Conservation (phyloP, 2,329 filamentous ascomycete species). For the Penicillium sp. region DNA sequence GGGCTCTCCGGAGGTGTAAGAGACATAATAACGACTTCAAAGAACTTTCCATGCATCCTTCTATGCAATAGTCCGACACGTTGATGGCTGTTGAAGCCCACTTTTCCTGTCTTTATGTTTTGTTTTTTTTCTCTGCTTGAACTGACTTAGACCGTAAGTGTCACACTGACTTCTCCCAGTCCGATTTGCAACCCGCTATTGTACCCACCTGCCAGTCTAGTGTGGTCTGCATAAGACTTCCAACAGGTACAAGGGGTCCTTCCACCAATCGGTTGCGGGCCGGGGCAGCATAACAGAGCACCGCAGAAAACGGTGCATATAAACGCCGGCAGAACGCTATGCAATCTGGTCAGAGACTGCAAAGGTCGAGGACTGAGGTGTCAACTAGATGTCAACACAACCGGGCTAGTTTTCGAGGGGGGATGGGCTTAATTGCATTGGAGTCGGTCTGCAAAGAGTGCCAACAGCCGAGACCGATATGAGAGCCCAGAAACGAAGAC, state of each 20-base stretch:
- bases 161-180: conserved; percentile 13
- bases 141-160: conserved; percentile 2
- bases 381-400: background rate
- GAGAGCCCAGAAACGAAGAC: conserved; percentile 10
- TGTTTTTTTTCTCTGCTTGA: background rate
- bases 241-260: conserved; percentile 5
- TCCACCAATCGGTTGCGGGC: conserved; percentile 8
- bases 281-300: conserved; percentile 2
- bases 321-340: conserved; percentile 4
- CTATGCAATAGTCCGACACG: conserved; percentile 31
- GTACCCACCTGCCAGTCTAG: conserved; percentile 10
- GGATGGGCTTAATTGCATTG: background rate
- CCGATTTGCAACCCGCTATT: conserved; percentile 17
- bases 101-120: conserved; percentile 6
- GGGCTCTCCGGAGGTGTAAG: background rate
- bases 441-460: conserved; percentile 6
- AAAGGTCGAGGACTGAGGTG: conserved; percentile 6
- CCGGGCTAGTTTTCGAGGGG: conserved; percentile 7
- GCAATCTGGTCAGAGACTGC: conserved; percentile 1
- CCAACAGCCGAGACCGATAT: conserved; percentile 10
- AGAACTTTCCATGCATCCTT: conserved; percentile 38
- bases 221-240: conserved; percentile 7
- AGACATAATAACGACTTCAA: conserved; percentile 12
- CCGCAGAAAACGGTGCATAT: conserved; percentile 16
- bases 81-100: conserved; percentile 17